phyloP scores from a whole-genome alignment of 768 basidiomycete genomes.

The Floccularia luteovirens region DNA sequence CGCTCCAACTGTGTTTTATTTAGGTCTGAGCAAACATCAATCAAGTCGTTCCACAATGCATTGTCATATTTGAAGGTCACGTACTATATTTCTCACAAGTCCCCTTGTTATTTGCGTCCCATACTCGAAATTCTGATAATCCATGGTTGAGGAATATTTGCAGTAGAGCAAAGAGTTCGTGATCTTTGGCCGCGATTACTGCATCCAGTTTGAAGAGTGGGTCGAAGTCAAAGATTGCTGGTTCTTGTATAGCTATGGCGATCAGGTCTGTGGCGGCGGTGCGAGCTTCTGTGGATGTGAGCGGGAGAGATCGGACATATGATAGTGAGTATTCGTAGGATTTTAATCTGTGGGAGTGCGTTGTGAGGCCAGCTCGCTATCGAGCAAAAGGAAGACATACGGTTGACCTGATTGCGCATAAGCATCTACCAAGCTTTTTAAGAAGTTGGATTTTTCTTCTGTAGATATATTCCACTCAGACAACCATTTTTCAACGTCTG shows the following conservation, averaged over 20 bases:
- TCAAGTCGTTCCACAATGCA: no score
- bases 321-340: constrained; percentile 61
- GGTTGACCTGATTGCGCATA: constrained; percentile 47
- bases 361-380: constrained; percentile 3
- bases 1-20: constrained; percentile 53
- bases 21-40: constrained; percentile 33
- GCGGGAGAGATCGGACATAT: constrained; percentile 53
- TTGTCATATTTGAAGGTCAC: constrained; percentile 11
- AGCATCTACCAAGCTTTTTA: constrained; percentile 55
- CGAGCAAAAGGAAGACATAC: constrained; percentile 33
- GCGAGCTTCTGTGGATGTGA: constrained; percentile 42
- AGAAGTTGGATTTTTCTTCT: constrained; percentile 57
- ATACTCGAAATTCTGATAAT: constrained; percentile 51
- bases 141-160: constrained; percentile 67
- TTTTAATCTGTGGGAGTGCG: constrained; percentile 30
- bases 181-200: constrained; percentile 54
- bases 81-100: constrained; percentile 52
- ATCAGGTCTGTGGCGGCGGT: constrained; percentile 54
- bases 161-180: constrained; percentile 69
- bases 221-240: constrained; percentile 75
- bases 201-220: constrained; percentile 70
- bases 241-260: constrained; percentile 55
- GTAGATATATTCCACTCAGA: constrained; percentile 64
- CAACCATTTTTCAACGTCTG: constrained; percentile 70
- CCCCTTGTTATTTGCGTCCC: constrained; percentile 43